Conservation (phyloP, 139 green algal genomes). For the Tetradesmus obliquus region DNA sequence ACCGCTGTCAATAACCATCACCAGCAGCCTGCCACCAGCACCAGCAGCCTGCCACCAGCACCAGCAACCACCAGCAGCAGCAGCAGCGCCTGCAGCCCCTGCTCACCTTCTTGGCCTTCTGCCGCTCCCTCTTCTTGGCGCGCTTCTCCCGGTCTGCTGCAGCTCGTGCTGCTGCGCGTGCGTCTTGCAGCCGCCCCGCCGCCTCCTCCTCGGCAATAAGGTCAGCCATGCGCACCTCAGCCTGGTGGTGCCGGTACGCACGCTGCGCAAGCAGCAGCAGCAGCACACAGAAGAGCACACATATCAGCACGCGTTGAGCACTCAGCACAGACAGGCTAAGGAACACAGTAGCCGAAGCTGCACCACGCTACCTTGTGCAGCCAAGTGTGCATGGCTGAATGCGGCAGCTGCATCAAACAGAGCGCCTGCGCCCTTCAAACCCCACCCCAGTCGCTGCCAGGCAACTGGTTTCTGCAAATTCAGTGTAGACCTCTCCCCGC, state of each 20-base stretch:
- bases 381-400: too few relatives aligned
- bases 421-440: too few relatives aligned
- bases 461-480: too few relatives aligned
- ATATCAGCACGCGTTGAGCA: background rate
- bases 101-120: conserved; percentile 71
- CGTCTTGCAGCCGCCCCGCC: conserved; percentile 68
- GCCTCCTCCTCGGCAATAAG: conserved; percentile 95
- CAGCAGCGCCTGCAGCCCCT: background rate
- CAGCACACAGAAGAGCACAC: background rate
- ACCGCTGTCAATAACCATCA: background rate
- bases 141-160: conserved; percentile 75
- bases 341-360: background rate
- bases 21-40: too few relatives aligned
- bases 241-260: conserved; percentile 86
- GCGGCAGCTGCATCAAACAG: too few relatives aligned
- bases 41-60: too few relatives aligned
- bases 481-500: too few relatives aligned
- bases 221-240: conserved; percentile 89
- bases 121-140: conserved; percentile 85
- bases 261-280: conserved; percentile 60
- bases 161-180: conserved; percentile 56
- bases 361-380: too few relatives aligned
- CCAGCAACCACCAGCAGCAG: background rate
- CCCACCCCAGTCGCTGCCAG: too few relatives aligned
- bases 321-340: too few relatives aligned